Base-by-base conservation (phyloP, 164 flowering plant genomes). In the Piper longum region DNA sequence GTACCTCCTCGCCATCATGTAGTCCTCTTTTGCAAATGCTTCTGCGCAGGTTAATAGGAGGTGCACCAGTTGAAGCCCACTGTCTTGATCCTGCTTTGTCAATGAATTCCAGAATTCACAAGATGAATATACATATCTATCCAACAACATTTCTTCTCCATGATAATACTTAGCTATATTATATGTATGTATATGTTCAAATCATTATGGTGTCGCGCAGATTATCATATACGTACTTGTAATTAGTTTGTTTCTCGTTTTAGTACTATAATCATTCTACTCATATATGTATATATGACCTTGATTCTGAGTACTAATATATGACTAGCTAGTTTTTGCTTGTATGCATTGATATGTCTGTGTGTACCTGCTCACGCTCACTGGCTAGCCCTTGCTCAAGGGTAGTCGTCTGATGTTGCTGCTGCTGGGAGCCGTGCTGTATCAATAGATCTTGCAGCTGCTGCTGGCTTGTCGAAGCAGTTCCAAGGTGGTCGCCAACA, bases 1-100 rank as follows among this genome's bases (percentile, higher is more conserved):
- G 68, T 76, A 77, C 48, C 72, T 67, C 40, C 83, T 60, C 1
- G 89, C 95, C 36, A 75, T 51, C 82, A 77, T 78, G 78, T 76
- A 82, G 68, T 88, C 89, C 16, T 82, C 87, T 66, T 83, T 85
- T 6, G 89, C 80, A 4, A 84, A 85, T 6, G 91, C 84, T 65
- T 88, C 89, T 0, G 91, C 91, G 64, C 95, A 88, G 3, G 86
- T 87, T 4, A 88, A 80, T 19, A 85, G 91, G 59, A 84, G 86
- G 69, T 85, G 91, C 62, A 85, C 84, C 71, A 88, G 70, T 72
- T 84, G 84, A 18, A 87, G 86, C 13, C 95, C 90, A 69, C 87
- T 85, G 64, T 87, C 95, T 66, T 81, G 84, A 43, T 84, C 89
- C 81, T 74, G 48, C 17, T 12, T 12, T 4, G 3, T 9, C 16